Base-by-base conservation (phyloP, 2,329 filamentous ascomycete genomes). In the Epichloe brachyelytri region DNA sequence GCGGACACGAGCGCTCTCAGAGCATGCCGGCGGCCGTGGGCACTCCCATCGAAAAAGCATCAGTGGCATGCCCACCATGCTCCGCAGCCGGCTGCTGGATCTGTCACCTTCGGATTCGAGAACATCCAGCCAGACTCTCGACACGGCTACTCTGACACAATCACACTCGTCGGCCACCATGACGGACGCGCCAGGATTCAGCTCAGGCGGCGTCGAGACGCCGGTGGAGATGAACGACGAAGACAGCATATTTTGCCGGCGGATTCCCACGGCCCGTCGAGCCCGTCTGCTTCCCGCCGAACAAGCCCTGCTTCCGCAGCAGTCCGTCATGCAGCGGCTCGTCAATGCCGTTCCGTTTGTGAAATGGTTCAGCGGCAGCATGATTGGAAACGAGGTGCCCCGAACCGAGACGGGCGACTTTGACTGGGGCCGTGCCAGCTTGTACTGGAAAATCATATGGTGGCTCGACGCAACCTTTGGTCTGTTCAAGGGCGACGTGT, bases 341-440 rank as follows among this genome's bases (percentile, higher is more conserved):
- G 67, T 86, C 50, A 76, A 77, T 56, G 78, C 76, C 50, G 78
- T 88, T 40, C 85, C 85, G 2, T 74, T 88, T 54, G 68, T 88
- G 54, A 78, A 77, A 58, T 88, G 83, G 80, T 84, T 89, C 62
- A 82, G 80, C 44, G 82, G 71, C 56, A 81, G 71, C 59, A 80
- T 90, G 65, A 89, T 91, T 60, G 86, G 86, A 5, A 82, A 81
- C 61, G 77, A 85, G 62, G 80, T 91, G 39, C 87, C 87, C 7
- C 75, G 84, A 41, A 83, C 76, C 49, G 85, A 88, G 49, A 73
- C 77, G 43, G 87, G 86, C 52, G 81, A 80, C 41, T 90, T 95
- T 59, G 90, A 96, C 65, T 86, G 82, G 73, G 78, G 79, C 41
- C 70, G 70, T 44, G 81, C 81, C 11, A 83, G 79, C 54, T 65